Conservation (phyloP, 352 stramenopile genomes). For the Phytopythium boreale region DNA sequence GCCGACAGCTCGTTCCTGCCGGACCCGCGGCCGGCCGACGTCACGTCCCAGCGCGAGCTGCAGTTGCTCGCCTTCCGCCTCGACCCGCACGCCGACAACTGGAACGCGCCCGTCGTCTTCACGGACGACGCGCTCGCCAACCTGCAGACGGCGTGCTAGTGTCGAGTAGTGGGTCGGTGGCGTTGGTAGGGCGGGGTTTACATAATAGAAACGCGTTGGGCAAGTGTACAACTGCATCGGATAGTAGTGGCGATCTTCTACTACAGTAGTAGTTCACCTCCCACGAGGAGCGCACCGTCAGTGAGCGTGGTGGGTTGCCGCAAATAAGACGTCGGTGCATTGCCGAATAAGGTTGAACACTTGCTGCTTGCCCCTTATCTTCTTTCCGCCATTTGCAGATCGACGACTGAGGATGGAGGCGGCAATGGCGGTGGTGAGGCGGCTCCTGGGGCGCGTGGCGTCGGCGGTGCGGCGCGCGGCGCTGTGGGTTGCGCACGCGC, state of each 20-base stretch:
- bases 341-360: not conserved
- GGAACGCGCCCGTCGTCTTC: slow-evolving; percentile 38
- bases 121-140: slow-evolving; percentile 29
- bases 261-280: too few relatives aligned
- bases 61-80: slow-evolving; percentile 49
- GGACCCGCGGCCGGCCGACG: slow-evolving; percentile 31
- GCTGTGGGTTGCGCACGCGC: not conserved
- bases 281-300: too few relatives aligned
- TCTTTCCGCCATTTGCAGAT: not conserved
- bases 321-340: not conserved
- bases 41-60: slow-evolving; percentile 39
- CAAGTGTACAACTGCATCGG: not conserved
- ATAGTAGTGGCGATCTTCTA: not conserved
- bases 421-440: not conserved
- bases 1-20: slow-evolving; percentile 34
- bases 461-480: not conserved
- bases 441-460: not conserved
- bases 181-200: too few relatives aligned
- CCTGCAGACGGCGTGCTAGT: slow-evolving; percentile 50
- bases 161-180: not conserved
- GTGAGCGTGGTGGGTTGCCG: not conserved
- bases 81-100: slow-evolving; percentile 28
- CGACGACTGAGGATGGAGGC: not conserved
- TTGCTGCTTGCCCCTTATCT: not conserved
- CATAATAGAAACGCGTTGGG: slow-evolving; percentile 3